Base-by-base conservation (phyloP, 1,139 yeast genomes). In the Hansenula sp. region DNA sequence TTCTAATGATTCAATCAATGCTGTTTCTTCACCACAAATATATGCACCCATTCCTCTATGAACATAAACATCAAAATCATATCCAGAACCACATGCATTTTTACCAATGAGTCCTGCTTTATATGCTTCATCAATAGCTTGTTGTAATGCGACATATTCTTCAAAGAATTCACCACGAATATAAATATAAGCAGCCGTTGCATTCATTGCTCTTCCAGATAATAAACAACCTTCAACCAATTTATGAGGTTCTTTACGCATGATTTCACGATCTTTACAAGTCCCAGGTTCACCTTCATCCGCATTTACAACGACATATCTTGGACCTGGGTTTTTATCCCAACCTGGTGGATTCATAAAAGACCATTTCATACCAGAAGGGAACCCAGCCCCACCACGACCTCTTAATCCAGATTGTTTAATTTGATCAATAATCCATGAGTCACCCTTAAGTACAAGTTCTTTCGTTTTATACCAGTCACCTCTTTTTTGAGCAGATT, bases 201-300 rank as follows among this genome's bases (percentile, higher is more conserved):
- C 95, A 66, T 87, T 88, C 96, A 87, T 87, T 43, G 87, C 96
- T 55, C 96, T 77, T 46, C 96, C 96, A 27, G 93, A 88, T 47
- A 88, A 74, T 47, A 87, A 70, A 70, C 96, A 87, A 19, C 96
- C 96, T 67, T 87, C 96, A 44, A 87, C 84, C 51, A 87, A 79
- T 71, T 87, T 87, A 65, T 87, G 96, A 40, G 96, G 96, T 61
- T 87, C 95, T 66, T 87, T 87, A 66, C 95, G 77, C 60, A 87
- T 83, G 60, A 87, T 88, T 66, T 87, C 96, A 62, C 96, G 76
- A 66, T 87, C 96, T 69, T 87, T 87, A 70, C 96, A 87, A 43
- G 96, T 87, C 52, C 96, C 96, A 17, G 96, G 96, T 66, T 87
- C 96, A 59, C 96, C 96, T 68, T 87, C 96, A 72, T 88, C 96